These are phyloP conservation scores for Sedum album DNA, from an alignment of 164 flowering plant genomes.

Conservation along the genomic window DNA sequence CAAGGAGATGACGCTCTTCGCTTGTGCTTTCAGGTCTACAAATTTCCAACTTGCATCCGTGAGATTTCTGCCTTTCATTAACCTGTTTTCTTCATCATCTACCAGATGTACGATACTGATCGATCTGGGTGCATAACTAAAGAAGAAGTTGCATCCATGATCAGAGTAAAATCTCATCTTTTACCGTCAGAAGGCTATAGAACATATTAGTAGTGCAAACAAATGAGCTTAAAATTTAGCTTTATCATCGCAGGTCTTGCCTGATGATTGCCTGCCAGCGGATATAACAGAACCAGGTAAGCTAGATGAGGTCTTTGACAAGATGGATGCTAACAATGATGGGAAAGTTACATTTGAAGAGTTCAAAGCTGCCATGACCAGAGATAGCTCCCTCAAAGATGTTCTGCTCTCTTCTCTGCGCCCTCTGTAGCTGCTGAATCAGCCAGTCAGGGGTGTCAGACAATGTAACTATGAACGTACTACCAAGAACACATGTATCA, in stretches of 20 bases:
- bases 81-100: neutral
- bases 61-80: neutral
- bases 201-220: neutral
- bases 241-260: constrained; percentile 47
- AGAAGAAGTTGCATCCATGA: constrained; percentile 76
- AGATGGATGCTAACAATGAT: constrained; percentile 68
- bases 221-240: neutral
- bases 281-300: constrained; percentile 72
- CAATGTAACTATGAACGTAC: neutral
- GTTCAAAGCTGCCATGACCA: constrained; percentile 78
- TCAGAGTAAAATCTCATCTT: constrained; percentile 37
- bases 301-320: constrained; percentile 62
- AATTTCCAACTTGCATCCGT: neutral
- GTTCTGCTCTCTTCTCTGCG: constrained; percentile 67
- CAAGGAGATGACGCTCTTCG: constrained; percentile 68
- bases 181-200: neutral
- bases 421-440: constrained; percentile 19
- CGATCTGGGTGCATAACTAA: constrained; percentile 68
- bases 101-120: constrained; percentile 74
- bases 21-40: constrained; percentile 57
- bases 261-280: constrained; percentile 61
- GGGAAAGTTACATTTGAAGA: constrained; percentile 69
- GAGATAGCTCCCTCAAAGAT: constrained; percentile 68
- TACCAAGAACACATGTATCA: neutral
- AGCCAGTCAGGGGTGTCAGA: neutral